Percentiles rank a stretch among this genome's conserved stretches.
These are phyloP conservation scores for Verbascum thapsus DNA, from an alignment of 257 asterid species.

Conservation along the genomic window DNA sequence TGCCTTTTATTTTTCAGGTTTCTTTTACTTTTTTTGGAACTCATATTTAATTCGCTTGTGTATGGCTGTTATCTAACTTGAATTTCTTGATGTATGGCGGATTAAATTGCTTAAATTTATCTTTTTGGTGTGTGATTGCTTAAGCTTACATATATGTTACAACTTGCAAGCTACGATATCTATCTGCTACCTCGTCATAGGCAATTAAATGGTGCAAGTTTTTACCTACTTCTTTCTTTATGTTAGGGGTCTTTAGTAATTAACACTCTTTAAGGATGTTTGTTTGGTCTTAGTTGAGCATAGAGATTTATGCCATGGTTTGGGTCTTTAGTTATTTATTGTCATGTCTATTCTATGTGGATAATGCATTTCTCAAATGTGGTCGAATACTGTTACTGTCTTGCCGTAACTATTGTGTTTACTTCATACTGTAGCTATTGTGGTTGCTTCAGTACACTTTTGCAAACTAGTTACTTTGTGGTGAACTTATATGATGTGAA, in stretches of 20 bases:
- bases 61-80: constrained; percentile 26
- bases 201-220: constrained; percentile 17
- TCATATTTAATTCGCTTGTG: constrained; percentile 28
- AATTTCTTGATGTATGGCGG: constrained; percentile 21
- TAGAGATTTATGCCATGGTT: constrained; percentile 1
- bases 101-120: constrained; percentile 16
- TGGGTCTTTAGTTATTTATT: not conserved
- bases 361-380: not conserved
- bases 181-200: constrained; percentile 19
- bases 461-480: not conserved
- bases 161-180: too few species aligned
- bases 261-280: constrained; percentile 12
- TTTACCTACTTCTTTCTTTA: constrained; percentile 10
- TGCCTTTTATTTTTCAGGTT: constrained; percentile 24
- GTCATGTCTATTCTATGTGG: not conserved
- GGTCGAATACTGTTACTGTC: not conserved
- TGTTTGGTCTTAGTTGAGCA: constrained; percentile 10
- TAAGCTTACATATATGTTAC: constrained; percentile 17
- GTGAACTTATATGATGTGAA: constrained; percentile 3
- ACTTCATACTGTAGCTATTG: too few species aligned
- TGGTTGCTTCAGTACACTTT: not conserved
- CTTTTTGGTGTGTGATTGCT: too few species aligned
- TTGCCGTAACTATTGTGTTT: not conserved
- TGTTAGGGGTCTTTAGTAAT: constrained; percentile 18
- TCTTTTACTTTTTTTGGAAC: constrained; percentile 22